Base-by-base conservation (phyloP, 805 yeast species). In the Saccharomycopsis babjevae region DNA sequence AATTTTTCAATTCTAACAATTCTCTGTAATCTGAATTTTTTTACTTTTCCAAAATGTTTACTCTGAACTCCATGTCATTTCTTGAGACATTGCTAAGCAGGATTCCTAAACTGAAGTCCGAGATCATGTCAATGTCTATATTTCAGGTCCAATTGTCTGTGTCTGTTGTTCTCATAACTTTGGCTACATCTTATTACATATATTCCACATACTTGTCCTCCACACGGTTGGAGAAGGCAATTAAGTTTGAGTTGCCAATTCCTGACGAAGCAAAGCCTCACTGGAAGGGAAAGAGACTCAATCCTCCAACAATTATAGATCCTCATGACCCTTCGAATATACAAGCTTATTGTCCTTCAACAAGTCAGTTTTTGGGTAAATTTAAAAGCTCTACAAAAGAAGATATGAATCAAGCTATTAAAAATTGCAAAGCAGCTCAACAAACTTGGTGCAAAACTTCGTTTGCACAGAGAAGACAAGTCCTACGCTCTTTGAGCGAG, bases 341-440 rank as follows among this genome's bases (percentile, higher is more conserved):
- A 64, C 92, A 89, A 69, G 83, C 92, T 63, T 87, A 89, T 71
- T 93, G 99, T 74, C 99, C 99, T 3, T 97, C 98, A 0, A 94
- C 98, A 0, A 96, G 97, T 39, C 97, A 90, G 73, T 84, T 76
- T 64, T 76, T 93, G 65, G 98, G 97, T 0, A 78, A 84, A 25
- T 85, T 84, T 67, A 74, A 78, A 57, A 84, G 89, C 1, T 81
- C 83, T 61, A 74, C 86, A n/a, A 77, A 76, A 56, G 79, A 78
- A 3, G 94, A 90, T 55, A 88, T 94, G 71, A 93, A 93, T 70
- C 66, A 68, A 5, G 79, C 83, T 60, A 83, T 94, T 20, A 66
- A 66, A n/a, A 66, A 67, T 16, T 84, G 90, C 1, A 72, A 73
- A 39, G 64, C 62, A 1, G 90, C 92, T 1, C 92, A 86, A 68